Evolutionary conservation across 75 land plant genomes (phyloP), one percentile per base, ranked within the genome.

Genomic region (Gnetum montanum): DNA sequence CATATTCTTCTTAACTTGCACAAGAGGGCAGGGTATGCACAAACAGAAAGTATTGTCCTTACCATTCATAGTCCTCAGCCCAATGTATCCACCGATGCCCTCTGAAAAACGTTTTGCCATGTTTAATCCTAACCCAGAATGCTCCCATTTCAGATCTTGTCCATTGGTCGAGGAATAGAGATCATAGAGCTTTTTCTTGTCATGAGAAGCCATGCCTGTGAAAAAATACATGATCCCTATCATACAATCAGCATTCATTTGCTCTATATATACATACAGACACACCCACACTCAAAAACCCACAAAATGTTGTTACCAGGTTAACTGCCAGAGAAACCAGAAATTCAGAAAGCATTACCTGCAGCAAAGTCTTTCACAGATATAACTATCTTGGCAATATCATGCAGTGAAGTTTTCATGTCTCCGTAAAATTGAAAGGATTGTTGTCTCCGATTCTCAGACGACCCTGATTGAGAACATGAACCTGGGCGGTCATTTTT

Each of bases 91-190:
- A 37, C 75, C 75, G 13, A 30, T 34, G 25, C 38, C 54, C 46
- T 74, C 77, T 1, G 56, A 66, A 58, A 70, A 70, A 5, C 75
- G 40, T 41, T 74, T 74, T 13, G 68, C 77, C 54, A 64, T 62
- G 34, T 58, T 70, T 27, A 71, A 54, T n/a, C 77, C 77, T 20
- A 64, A 53, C 2, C 75, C 68, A 28, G 77, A 58, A 43, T 44
- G 68, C 34, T 68, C 75, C 24, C 49, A 56, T 16, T 58, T 58
- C 35, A 52, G 48, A 19, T 53, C 67, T 47, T 53, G 61, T 6
- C 66, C 38, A 26, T 74, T 54, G 31, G 59, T 52, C 22, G 64
- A 64, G 22, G 74, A 63, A 34, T 70, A 63, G 3, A 75, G 58
- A 20, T 74, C 77, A 11, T 18, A 52, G 24, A 70, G 70, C 49